phyloP scores from a whole-genome alignment of 148 eudicot genomes.

The Rhododendron kiyosumense region DNA sequence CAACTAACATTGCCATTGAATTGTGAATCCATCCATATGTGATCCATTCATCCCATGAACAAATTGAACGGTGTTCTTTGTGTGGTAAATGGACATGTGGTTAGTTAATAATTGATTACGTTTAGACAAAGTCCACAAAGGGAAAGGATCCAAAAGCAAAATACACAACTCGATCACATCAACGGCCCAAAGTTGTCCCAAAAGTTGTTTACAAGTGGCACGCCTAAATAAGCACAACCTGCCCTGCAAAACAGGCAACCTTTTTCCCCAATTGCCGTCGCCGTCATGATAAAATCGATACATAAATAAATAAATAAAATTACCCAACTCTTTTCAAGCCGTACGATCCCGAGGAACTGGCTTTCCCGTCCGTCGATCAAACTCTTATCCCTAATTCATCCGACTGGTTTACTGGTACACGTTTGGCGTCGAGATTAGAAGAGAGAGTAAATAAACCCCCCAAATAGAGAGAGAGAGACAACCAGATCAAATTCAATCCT shows the following conservation, averaged over 20 bases:
- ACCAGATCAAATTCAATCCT: neutral
- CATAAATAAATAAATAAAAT: neutral
- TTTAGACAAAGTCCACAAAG: neutral
- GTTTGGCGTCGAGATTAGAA: neutral
- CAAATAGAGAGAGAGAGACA: neutral
- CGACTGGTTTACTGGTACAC: neutral
- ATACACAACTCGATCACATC: neutral
- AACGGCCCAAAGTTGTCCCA: neutral
- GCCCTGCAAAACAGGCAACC: neutral
- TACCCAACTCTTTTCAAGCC: neutral
- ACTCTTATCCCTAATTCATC: constrained; percentile 3
- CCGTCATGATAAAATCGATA: neutral
- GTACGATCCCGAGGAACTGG: neutral
- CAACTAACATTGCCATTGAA: neutral
- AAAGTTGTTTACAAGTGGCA: neutral
- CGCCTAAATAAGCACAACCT: neutral
- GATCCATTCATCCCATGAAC: neutral
- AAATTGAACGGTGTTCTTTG: no score
- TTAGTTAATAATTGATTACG: no score
- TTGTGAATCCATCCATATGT: neutral
- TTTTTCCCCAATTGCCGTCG: neutral
- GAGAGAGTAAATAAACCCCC: neutral
- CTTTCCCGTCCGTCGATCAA: constrained; percentile 12
- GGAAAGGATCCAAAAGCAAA: neutral
- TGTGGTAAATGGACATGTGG: no score